phyloP scores from a whole-genome alignment of 805 yeast genomes.

The Brettanomyces sp. region DNA sequence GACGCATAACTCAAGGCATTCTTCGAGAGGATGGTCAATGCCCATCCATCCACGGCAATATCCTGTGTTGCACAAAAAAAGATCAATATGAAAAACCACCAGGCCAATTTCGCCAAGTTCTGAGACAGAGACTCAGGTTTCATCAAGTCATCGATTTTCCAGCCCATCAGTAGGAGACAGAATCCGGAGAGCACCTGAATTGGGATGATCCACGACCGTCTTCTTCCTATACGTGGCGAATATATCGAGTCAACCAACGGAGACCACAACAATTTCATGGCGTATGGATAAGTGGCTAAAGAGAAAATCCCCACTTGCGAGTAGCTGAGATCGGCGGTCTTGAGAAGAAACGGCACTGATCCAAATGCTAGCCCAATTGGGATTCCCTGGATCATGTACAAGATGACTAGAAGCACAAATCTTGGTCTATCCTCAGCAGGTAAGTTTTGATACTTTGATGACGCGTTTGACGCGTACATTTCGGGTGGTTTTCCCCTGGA shows the following conservation, averaged over 20 bases:
- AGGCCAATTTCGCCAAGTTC: slow-evolving; percentile 50
- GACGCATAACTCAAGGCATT: slow-evolving; percentile 83
- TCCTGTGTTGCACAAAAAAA: slow-evolving; percentile 95
- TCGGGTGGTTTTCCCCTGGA: too few relatives aligned
- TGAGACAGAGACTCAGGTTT: slow-evolving; percentile 32
- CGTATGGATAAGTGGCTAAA: slow-evolving; percentile 90
- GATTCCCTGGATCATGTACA: slow-evolving; percentile 88
- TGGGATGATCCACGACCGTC: slow-evolving; percentile 93
- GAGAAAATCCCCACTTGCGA: slow-evolving; percentile 88
- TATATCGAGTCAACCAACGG: slow-evolving; percentile 91
- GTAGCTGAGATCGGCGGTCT: slow-evolving; percentile 65
- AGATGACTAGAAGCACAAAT: slow-evolving; percentile 58
- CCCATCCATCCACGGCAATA: slow-evolving; percentile 99
- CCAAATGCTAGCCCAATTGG: slow-evolving; percentile 97
- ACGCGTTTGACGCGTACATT: too few relatives aligned
- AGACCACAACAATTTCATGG: slow-evolving; percentile 87
- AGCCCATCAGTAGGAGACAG: slow-evolving; percentile 59
- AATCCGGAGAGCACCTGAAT: slow-evolving; percentile 75
- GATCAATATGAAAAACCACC: slow-evolving; percentile 66
- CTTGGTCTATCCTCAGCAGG: slow-evolving; percentile 55
- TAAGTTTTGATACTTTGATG: slow-evolving; percentile 8
- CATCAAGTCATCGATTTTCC: slow-evolving; percentile 39
- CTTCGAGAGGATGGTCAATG: slow-evolving; percentile 73
- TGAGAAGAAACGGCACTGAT: slow-evolving; percentile 80
- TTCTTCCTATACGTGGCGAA: slow-evolving; percentile 57